Evolutionary conservation across 495 filamentous ascomycete genomes (phyloP), one percentile per base, ranked within the genome.

Genomic region (Letharia columbiana): DNA sequence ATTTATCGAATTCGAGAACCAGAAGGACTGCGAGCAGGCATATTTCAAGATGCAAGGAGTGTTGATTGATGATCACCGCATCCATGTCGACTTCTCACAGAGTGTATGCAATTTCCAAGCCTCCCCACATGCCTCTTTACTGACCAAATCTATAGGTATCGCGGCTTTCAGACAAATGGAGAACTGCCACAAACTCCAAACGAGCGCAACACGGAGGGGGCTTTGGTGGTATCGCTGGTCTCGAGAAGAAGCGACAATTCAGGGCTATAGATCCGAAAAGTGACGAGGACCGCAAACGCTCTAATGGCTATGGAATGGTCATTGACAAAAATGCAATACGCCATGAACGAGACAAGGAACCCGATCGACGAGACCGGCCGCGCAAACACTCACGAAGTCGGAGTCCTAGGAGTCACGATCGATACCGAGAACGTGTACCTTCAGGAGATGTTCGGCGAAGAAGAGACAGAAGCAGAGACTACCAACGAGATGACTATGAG

Each of bases 21-120:
- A 96, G 73, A 85, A 89, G 70, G 88, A 90, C 66, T 98, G 93
- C 75, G 94, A 98, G 77, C 89, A 92, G 62, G 94, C 94, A 18
- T 98, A 98, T 72, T 92, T 92, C 78, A 98, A 98, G 77, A 98
- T 98, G 94, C 90, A 98, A 74, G 88, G 86, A 8, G 92, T 97
- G 10, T 77, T 98, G 65, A 98, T 98, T 72, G 94, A 98, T 70
- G 94, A 98, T 72, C 92, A 96, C 66, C 89, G 94, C 45, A 98
- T 98, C 64, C 94, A 98, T 75, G 95, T 98, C 60, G 94, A 98
- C 74, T 98, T 98, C 78, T 96, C 92, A 41, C 94, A 98, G 75
- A 96, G 91, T 75, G 94, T 94, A 74, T 74, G n/a, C 35, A 52
- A 39, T 54, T 64, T 39, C 13, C 44, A 61, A 42, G 10, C 49